A percentile compares a stretch with the other conserved stretches of the same genome.
Evolutionary conservation across 2,329 filamentous ascomycete genomes (phyloP).

Genomic region (Ascochyta rabiei): DNA sequence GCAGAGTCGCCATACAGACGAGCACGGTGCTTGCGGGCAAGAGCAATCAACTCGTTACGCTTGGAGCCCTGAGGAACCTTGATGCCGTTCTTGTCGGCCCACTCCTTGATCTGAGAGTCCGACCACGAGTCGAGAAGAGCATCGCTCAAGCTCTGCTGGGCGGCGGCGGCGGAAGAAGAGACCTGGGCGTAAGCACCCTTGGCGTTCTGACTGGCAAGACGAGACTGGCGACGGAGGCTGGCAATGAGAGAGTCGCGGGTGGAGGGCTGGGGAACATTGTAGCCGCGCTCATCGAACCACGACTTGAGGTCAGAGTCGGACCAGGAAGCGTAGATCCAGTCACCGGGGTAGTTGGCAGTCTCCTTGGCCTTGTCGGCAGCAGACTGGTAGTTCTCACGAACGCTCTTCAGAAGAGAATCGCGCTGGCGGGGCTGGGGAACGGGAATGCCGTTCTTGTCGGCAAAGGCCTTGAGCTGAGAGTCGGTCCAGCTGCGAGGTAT

Average conservation of each 20-base stretch:
- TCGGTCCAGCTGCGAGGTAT: conserved; percentile 76
- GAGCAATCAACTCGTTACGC: conserved; percentile 84
- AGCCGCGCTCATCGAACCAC: conserved; percentile 88
- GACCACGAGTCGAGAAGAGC: conserved; percentile 88
- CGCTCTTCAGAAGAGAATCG: conserved; percentile 78
- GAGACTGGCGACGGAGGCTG: conserved; percentile 86
- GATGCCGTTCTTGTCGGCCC: conserved; percentile 88
- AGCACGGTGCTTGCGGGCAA: conserved; percentile 86
- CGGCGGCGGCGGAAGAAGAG: conserved; percentile 60
- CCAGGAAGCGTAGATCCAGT: conserved; percentile 94
- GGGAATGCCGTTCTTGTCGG: conserved; percentile 85
- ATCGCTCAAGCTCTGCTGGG: conserved; percentile 78
- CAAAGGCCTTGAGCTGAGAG: conserved; percentile 90
- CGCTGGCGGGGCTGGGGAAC: conserved; percentile 86
- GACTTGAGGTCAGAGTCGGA: conserved; percentile 91
- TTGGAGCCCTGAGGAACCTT: conserved; percentile 90
- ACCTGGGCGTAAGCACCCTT: conserved; percentile 55
- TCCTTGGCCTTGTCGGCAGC: conserved; percentile 78
- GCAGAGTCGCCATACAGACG: conserved; percentile 71
- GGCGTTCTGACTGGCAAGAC: conserved; percentile 73
- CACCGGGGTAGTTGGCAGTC: conserved; percentile 83
- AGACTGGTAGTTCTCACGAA: conserved; percentile 80
- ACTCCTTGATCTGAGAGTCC: conserved; percentile 88
- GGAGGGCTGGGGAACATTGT: conserved; percentile 82
- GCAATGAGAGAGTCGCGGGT: conserved; percentile 88